These are phyloP conservation scores for Aschersonia sp. DNA, from an alignment of 2,329 filamentous ascomycete genomes.

Conservation along the genomic window DNA sequence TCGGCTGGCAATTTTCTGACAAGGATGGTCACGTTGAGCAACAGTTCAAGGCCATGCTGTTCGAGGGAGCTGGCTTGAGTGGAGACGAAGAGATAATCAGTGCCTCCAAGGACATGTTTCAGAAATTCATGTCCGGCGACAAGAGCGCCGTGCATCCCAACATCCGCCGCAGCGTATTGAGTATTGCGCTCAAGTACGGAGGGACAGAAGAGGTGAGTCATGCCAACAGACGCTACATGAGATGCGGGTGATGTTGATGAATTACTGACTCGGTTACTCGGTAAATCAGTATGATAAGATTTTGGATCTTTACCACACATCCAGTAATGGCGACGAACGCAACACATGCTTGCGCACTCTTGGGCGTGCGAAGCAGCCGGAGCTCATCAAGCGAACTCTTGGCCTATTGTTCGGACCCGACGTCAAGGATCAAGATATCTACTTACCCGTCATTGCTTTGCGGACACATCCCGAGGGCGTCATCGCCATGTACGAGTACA, in stretches of 20 bases:
- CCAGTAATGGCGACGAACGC: slow-evolving; percentile 63
- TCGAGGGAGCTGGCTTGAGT: slow-evolving; percentile 66
- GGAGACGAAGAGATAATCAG: slow-evolving; percentile 68
- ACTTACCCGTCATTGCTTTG: slow-evolving; percentile 71
- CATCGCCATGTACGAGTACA: slow-evolving; percentile 66
- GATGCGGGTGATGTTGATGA: background rate
- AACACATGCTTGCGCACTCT: slow-evolving; percentile 79
- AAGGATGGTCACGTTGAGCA: slow-evolving; percentile 80
- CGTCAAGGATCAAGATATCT: slow-evolving; percentile 89
- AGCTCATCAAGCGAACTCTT: slow-evolving; percentile 71
- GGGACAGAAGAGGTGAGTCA: slow-evolving; percentile 59
- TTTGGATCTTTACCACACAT: slow-evolving; percentile 60
- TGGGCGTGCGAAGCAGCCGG: slow-evolving; percentile 62
- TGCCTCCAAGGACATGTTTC: slow-evolving; percentile 82
- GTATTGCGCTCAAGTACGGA: slow-evolving; percentile 70
- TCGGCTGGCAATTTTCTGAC: slow-evolving; percentile 80
- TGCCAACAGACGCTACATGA: background rate
- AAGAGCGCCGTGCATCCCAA: slow-evolving; percentile 78
- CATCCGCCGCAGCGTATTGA: slow-evolving; percentile 74
- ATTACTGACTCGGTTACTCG: background rate
- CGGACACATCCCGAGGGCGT: slow-evolving; percentile 67
- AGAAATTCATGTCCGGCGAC: slow-evolving; percentile 69
- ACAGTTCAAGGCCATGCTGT: slow-evolving; percentile 88
- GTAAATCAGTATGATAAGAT: slow-evolving; percentile 54
- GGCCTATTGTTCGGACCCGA: slow-evolving; percentile 61